Base-by-base conservation (phyloP, 441 rosid genomes). In the Raphanus hybrid region DNA sequence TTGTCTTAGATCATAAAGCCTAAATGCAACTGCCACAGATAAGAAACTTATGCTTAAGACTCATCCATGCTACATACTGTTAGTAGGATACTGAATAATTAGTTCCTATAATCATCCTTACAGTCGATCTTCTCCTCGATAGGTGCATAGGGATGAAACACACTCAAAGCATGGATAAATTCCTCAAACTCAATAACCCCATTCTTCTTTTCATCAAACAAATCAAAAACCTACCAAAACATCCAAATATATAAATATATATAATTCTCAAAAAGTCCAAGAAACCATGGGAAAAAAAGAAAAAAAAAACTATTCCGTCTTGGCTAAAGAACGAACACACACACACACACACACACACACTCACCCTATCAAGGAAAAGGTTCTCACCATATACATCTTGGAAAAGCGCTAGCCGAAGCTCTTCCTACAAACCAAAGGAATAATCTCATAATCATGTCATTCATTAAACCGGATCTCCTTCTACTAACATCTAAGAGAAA, bases 121-220 rank as follows among this genome's bases (percentile, higher is more conserved):
- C 34, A 29, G 34, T 91, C 90, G 29, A 83, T 95, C 73, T 95
- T 95, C 64, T 87, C 91, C 65, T 91, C 98, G 6, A 86, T 45
- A 1, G 92, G 85, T 64, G 98, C 86, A 69, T 16, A 37, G 1
- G 99, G 99, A 84, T 95, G 99, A 80, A 95, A 95, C 64, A 90
- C 85, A 67, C 74, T 88, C 45, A 95, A 86, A 3, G 97, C 84
- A 60, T 83, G 99, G 16, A 92, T 76, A 61, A 94, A 94, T 69
- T 92, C 99, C 16, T 87, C 98, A 76, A 94, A 92, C 73, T 92
- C 98, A 62, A 94, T 94, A 9, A 90, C 97, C 0, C 93, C 99
- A 70, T 91, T 90, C 83, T 78, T 85, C 86, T 90, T 92, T 75
- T 88, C 91, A 77, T 92, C 98, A 57, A 92, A 94, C 80, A 88